These are phyloP conservation scores for Aspergillus intermedius DNA, from an alignment of 2,329 filamentous ascomycete genomes.

Conservation along the genomic window DNA sequence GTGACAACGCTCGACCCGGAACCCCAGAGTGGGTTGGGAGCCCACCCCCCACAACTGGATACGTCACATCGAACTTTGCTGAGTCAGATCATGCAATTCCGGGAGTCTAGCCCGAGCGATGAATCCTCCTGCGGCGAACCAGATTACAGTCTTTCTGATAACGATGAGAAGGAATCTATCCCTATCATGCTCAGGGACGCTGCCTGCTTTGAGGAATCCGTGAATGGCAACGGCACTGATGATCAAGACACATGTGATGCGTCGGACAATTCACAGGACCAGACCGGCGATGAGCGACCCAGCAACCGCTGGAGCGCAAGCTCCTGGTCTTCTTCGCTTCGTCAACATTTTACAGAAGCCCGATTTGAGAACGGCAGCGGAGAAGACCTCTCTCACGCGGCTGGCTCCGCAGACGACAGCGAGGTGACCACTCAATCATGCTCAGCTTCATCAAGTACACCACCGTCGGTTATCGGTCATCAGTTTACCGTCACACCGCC, in stretches of 20 bases:
- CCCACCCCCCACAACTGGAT: slow-evolving; percentile 21
- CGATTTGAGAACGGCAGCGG: slow-evolving; percentile 27
- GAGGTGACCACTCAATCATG: slow-evolving; percentile 28
- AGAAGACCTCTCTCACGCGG: slow-evolving; percentile 27
- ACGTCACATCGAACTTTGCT: slow-evolving; percentile 38
- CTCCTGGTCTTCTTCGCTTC: slow-evolving; percentile 39
- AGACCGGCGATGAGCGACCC: slow-evolving; percentile 14
- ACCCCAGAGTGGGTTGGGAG: slow-evolving; percentile 56
- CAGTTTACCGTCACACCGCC: slow-evolving; percentile 8
- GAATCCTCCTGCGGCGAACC: slow-evolving; percentile 34
- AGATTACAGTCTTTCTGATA: slow-evolving; percentile 38
- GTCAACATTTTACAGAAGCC: slow-evolving; percentile 20
- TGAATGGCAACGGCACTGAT: slow-evolving; percentile 18
- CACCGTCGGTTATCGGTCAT: slow-evolving; percentile 33
- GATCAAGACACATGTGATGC: slow-evolving; percentile 22
- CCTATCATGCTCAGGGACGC: slow-evolving; percentile 49
- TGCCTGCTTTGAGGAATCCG: slow-evolving; percentile 33
- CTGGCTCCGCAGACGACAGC: slow-evolving; percentile 19
- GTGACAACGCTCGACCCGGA: slow-evolving; percentile 60
- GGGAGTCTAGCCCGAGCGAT: slow-evolving; percentile 37
- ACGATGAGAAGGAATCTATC: slow-evolving; percentile 50
- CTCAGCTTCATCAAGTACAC: slow-evolving; percentile 27
- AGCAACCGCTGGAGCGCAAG: slow-evolving; percentile 39
- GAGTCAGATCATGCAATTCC: slow-evolving; percentile 44
- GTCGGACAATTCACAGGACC: slow-evolving; percentile 12